Base-by-base conservation (phyloP, 495 filamentous ascomycete species). In the Xylaria nigripes region DNA sequence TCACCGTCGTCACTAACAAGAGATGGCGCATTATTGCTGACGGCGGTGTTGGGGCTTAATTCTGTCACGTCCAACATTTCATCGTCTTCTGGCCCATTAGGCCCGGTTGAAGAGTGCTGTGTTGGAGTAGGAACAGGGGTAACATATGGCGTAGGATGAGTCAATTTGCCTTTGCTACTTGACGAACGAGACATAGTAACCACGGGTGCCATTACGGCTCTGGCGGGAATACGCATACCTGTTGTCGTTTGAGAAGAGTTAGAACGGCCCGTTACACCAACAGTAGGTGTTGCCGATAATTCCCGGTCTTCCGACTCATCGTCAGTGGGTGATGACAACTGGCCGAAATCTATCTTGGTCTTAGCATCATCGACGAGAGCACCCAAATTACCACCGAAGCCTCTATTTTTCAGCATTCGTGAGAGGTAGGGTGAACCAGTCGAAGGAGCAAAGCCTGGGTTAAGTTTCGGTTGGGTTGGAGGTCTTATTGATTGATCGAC, bases 1-100 rank as follows among this genome's bases (percentile, higher is more conserved):
- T 86, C 84, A 50, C 82, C 86, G 64, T 91, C 86, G 67, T 96
- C 90, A 70, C 87, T 91, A 57, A 95, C 87, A 50, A 96, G 73
- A 40, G 88, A 92, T 12, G 90, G 90, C 10, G 87, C 86, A 47
- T 79, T 79, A 66, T 92, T 90, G 61, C 87, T 87, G 30, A 87
- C 81, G 27, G 85, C 72, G 6, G 89, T 89, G 57, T 89, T 81
- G 7, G 90, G 90, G 61, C 86, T 92, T 32, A 93, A 72, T 47
- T 89, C 86, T 36, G 54, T 50, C 24, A 72, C 73, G 45, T 82
- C 79, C 51, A 81, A 65, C 25, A 76, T 70, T 13, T 78, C 77
- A 15, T 74, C 66, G 46, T 76, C 73, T 44, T 72, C 70, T 24
- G 71, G 60, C 27, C 73, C 55, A n/a, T n/a, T n/a, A 19, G 68